These are phyloP conservation scores for Macadamia integrifolia DNA, from an alignment of 164 flowering plant species.

Conservation along the genomic window DNA sequence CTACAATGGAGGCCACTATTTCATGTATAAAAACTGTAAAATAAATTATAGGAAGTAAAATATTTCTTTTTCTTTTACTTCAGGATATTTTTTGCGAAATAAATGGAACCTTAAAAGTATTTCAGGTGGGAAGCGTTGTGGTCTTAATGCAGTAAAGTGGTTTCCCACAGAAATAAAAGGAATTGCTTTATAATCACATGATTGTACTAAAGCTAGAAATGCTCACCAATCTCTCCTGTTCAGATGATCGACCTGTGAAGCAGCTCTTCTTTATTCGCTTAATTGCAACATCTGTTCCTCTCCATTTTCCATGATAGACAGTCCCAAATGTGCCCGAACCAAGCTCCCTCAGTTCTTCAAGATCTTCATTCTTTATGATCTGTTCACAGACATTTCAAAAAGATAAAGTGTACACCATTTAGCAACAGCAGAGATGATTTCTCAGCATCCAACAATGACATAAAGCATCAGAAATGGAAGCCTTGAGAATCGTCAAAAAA, in stretches of 20 bases:
- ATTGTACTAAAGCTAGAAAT: not conserved
- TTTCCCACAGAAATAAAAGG: not conserved
- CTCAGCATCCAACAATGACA: no score
- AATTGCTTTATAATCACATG: not conserved
- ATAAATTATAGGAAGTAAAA: no score
- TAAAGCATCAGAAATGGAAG: no score
- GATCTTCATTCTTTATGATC: constrained; percentile 85
- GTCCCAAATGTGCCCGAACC: constrained; percentile 98
- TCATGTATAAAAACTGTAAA: not conserved
- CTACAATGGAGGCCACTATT: no score
- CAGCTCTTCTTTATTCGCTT: constrained; percentile 89
- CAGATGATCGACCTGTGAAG: constrained; percentile 89
- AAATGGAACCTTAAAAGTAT: no score
- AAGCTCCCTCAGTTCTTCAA: constrained; percentile 82
- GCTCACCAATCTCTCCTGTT: constrained; percentile 88
- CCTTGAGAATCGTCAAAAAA: no score
- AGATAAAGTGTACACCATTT: not conserved
- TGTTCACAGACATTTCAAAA: constrained; percentile 12
- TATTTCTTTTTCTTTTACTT: no score
- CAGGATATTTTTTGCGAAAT: no score
- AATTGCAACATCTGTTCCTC: constrained; percentile 93
- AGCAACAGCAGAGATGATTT: not conserved
- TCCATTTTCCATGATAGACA: constrained; percentile 96
- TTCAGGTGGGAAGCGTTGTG: no score
- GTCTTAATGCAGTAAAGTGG: not conserved